Conservation (phyloP, 768 basidiomycete genomes). For the Russula earlei region DNA sequence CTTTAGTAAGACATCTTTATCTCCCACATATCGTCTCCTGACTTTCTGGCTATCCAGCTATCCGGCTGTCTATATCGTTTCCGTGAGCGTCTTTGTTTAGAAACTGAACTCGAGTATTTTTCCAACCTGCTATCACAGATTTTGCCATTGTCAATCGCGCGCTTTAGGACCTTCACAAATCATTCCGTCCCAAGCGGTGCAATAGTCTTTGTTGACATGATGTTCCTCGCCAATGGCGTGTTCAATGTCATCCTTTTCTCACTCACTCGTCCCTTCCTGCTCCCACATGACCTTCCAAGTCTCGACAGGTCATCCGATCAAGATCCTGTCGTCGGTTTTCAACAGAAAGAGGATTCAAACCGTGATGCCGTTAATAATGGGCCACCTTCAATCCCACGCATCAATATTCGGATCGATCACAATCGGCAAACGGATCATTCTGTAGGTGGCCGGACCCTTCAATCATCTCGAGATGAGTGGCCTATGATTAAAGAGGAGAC, state of each 20-base stretch:
- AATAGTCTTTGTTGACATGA: neutral
- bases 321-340: too few species aligned
- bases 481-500: too few species aligned
- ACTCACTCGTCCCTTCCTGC: neutral
- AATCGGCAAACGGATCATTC: too few species aligned
- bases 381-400: too few species aligned
- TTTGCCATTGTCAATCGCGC: neutral
- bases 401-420: too few species aligned
- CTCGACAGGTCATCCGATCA: too few species aligned
- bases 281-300: neutral
- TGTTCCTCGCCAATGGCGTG: neutral
- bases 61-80: neutral
- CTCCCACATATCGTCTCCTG: neutral
- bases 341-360: neutral
- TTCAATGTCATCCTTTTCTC: neutral
- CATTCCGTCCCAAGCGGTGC: neutral
- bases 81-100: neutral
- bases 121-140: neutral
- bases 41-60: neutral
- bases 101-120: neutral
- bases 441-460: too few species aligned
- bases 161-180: neutral
- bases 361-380: neutral
- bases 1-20: neutral
- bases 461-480: too few species aligned